Evolutionary conservation across 164 flowering plant genomes (phyloP), one percentile per base, ranked within the genome.

Genomic region (Chloranthus sessilifolius): DNA sequence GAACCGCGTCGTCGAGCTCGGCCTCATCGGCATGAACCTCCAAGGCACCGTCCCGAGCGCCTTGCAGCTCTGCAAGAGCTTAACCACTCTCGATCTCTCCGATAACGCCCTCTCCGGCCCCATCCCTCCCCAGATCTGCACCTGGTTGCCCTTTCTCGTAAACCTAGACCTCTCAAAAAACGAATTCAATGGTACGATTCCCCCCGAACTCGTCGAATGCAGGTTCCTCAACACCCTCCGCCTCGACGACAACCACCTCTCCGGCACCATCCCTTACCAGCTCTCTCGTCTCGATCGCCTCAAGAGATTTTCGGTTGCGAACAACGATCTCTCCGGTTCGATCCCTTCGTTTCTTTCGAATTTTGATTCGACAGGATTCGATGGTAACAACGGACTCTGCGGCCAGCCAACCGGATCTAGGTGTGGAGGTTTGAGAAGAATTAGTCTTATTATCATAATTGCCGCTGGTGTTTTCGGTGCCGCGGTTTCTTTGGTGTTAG

Each of bases 391-490:
- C 7, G 59, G 52, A 28, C 72, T 78, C 14, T 77, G 82, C 35
- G 82, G 79, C 30, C 22, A 47, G 11, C 68, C 75, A 1, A 36
- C 72, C 14, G 66, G 64, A 26, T 58, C 70, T 5, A 59, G 43
- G 12, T 79, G 92, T 43, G 75, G 81, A 16, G 63, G 67, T 8
- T 22, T 59, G 58, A 60, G 62, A 35, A 61, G 44, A 34, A 69
- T 64, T 8, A 70, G 48, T 46, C 52, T 79, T 5, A 63, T 43
- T 15, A 64, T 83, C 40, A 74, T 83, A 20, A 56, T 83, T 4
- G 71, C 76, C 34, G 85, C 88, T 14, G 88, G 85, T 0, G 75
- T 74, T 27, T 44, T 75, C 2, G 87, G 92, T 8, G 85, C 80
- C 5, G 63, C 56, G 0, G 76, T 50, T 4, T 77, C 88, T n/a